Base-by-base conservation (phyloP, 805 yeast species). In the Kuraishia hungarica region DNA sequence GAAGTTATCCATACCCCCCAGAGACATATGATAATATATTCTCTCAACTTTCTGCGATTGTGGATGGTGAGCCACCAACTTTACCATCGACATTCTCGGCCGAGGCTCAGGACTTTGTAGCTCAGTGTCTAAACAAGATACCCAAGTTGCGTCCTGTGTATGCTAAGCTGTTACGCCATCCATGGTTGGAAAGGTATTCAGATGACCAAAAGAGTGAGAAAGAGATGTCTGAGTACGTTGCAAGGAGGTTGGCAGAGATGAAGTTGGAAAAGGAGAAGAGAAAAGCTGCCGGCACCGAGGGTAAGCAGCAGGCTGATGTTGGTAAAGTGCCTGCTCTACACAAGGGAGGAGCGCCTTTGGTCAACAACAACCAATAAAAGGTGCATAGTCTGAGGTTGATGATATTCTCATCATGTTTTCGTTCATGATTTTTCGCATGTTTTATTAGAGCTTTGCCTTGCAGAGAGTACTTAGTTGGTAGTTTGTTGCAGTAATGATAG, bases 1-100 rank as follows among this genome's bases (percentile, higher is more conserved):
- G 99, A 11, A 76, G 81, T 56, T 94, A 93, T 68, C 99, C 99
- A n/a, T 94, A 93, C 64, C 97, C 97, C 5, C 87, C 97, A 1
- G 98, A 94, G 63, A 87, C 97, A 2, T 91, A 83, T 64, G 89
- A 83, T 60, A 90, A 89, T 67, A 89, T 94, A 13, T 92, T 94
- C 64, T 86, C 94, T 6, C 99, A 94, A 71, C 77, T 94, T 60
- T 86, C 90, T 70, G 98, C 97, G 2, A 94, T 94, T 63, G 97
- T 94, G n/a, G 96, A 89, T 66, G 97, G 96, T 11, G 91, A 87
- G 26, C 90, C 97, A 2, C 97, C 97, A n/a, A 73, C 74, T 51
- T 73, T 91, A 54, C 92, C 92, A 19, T 70, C 75, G 1, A 79
- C 70, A 53, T 94, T 81, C 66, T 81, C 92, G 1, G 67, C 75